These are phyloP conservation scores for Quercus lobata DNA, from an alignment of 331 rosid genomes.

Conservation along the genomic window DNA sequence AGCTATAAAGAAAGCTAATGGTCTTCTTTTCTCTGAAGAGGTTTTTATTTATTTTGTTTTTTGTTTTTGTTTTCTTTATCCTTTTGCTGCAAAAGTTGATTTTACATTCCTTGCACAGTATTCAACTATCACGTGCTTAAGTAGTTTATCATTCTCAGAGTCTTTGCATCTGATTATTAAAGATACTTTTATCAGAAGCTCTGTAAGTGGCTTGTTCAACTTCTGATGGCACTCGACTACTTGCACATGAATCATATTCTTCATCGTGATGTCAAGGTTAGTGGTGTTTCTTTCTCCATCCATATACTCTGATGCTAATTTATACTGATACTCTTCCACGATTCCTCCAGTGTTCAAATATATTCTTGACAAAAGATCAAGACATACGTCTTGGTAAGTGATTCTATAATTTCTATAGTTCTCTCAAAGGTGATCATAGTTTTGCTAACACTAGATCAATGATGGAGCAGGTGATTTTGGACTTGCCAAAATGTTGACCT, in stretches of 20 bases:
- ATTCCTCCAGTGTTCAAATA: conserved; percentile 85
- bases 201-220: conserved; percentile 99
- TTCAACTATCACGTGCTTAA: conserved; percentile 1
- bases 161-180: background rate
- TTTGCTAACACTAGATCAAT: conserved; percentile 37
- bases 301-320: conserved; percentile 13
- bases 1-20: conserved; percentile 76
- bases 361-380: conserved; percentile 91
- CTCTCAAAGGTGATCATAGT: background rate
- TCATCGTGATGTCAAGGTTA: conserved; percentile 97
- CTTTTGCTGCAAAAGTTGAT: background rate
- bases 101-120: background rate
- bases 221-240: conserved; percentile 98
- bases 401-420: conserved; percentile 17
- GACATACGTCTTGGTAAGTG: conserved; percentile 92
- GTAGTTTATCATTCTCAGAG: conserved; percentile 8
- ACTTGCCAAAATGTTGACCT: conserved; percentile 93
- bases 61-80: background rate
- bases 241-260: conserved; percentile 94
- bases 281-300: conserved; percentile 21
- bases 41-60: conserved; percentile 25
- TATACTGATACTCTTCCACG: conserved; percentile 30
- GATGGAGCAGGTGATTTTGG: conserved; percentile 90
- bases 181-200: conserved; percentile 56
- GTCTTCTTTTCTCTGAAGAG: conserved; percentile 83